These are phyloP conservation scores for Penicillium sp. DNA, from an alignment of 2,329 filamentous ascomycete species.

Conservation along the genomic window DNA sequence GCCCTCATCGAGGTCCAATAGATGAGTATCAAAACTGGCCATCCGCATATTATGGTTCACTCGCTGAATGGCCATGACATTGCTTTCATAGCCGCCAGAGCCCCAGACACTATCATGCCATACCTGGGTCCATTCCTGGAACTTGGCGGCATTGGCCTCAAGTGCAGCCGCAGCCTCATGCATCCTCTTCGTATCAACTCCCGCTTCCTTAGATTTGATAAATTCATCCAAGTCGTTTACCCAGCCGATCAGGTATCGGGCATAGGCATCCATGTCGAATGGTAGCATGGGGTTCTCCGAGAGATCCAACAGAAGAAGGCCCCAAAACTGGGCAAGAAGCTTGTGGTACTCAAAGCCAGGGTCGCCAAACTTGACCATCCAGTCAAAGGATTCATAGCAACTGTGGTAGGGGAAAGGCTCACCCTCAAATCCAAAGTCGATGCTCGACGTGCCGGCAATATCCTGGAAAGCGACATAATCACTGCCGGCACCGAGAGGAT, in stretches of 20 bases:
- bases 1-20: slow-evolving; percentile 74
- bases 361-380: slow-evolving; percentile 80
- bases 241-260: slow-evolving; percentile 66
- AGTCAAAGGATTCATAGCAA: slow-evolving; percentile 87
- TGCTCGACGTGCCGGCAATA: slow-evolving; percentile 82
- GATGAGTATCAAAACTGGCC: slow-evolving; percentile 77
- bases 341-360: slow-evolving; percentile 82
- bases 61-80: slow-evolving; percentile 68
- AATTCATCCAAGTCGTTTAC: slow-evolving; percentile 70
- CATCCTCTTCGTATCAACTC: slow-evolving; percentile 63
- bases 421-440: slow-evolving; percentile 81
- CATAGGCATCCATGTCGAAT: slow-evolving; percentile 78
- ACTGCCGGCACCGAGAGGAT: slow-evolving; percentile 72
- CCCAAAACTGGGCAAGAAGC: slow-evolving; percentile 76
- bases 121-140: slow-evolving; percentile 74
- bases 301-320: slow-evolving; percentile 82
- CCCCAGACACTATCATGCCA: slow-evolving; percentile 77
- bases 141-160: slow-evolving; percentile 63
- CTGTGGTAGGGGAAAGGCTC: slow-evolving; percentile 73
- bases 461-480: slow-evolving; percentile 92
- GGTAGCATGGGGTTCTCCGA: slow-evolving; percentile 80
- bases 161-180: slow-evolving; percentile 67
- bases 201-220: slow-evolving; percentile 58
- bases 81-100: slow-evolving; percentile 75
- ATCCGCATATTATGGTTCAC: slow-evolving; percentile 78